Evolutionary conservation across 2,329 filamentous ascomycete genomes (phyloP).

Genomic region (Exutisphaerella laricina): DNA sequence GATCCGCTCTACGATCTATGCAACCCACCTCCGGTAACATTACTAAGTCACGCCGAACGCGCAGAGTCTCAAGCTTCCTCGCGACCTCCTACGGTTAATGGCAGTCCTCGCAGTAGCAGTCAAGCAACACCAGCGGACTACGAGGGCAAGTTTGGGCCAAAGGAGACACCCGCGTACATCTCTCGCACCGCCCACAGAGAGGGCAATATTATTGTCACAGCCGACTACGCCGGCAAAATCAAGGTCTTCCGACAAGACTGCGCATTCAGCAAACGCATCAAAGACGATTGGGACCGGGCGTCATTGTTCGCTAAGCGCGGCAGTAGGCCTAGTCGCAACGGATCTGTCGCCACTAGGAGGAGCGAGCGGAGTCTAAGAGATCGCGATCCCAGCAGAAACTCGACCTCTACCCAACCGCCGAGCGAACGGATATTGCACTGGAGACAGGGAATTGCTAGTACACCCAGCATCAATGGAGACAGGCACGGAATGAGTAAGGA

Average conservation of each 20-base stretch:
- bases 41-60: conserved; percentile 69
- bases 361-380: conserved; percentile 31
- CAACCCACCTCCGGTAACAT: conserved; percentile 83
- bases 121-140: conserved; percentile 30
- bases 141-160: conserved; percentile 34
- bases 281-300: conserved; percentile 68
- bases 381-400: conserved; percentile 24
- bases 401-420: conserved; percentile 38
- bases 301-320: conserved; percentile 68
- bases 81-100: conserved; percentile 42
- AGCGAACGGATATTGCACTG: conserved; percentile 82
- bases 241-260: conserved; percentile 96
- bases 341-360: conserved; percentile 39
- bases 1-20: conserved; percentile 96
- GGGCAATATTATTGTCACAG: conserved; percentile 88
- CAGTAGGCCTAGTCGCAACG: conserved; percentile 45
- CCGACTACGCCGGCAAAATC: conserved; percentile 80
- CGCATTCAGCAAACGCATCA: conserved; percentile 68
- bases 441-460: conserved; percentile 64
- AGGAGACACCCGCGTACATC: conserved; percentile 70
- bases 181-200: conserved; percentile 68
- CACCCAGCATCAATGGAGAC: conserved; percentile 42
- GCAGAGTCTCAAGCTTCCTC: conserved; percentile 39
- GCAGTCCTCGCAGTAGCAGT: conserved; percentile 29
- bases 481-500: conserved; percentile 18